Evolutionary conservation across 352 stramenopile species (phyloP).

Genomic region (Phytophthora melonis): DNA sequence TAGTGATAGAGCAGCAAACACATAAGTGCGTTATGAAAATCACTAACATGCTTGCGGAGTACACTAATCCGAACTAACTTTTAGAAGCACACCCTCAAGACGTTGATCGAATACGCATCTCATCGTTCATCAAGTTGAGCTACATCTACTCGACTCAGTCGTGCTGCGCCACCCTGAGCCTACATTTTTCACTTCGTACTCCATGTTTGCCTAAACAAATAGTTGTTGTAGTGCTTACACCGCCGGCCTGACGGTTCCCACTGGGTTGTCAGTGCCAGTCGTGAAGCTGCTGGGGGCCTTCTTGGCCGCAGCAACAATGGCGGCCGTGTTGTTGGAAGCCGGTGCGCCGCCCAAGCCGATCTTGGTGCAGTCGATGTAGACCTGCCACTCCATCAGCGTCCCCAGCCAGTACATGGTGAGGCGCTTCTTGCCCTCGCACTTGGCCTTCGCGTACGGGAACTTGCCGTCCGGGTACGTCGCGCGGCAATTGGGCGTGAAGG

Average conservation of each 20-base stretch:
- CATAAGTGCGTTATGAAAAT: too few species aligned
- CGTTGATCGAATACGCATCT: too few species aligned
- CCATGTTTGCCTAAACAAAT: too few species aligned
- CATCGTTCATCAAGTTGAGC: too few species aligned
- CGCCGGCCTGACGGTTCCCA: not conserved
- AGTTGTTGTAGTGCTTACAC: not conserved
- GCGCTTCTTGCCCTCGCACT: constrained; percentile 41
- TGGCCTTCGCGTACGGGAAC: constrained; percentile 43
- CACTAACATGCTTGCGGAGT: too few species aligned
- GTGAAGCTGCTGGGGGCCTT: not conserved
- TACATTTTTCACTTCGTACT: too few species aligned
- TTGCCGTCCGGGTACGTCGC: constrained; percentile 35
- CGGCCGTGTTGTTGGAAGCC: constrained; percentile 3
- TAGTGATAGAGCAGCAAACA: too few species aligned
- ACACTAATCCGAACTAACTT: too few species aligned
- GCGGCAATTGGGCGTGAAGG: constrained; percentile 49
- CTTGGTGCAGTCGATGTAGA: constrained; percentile 34
- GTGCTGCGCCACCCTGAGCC: too few species aligned
- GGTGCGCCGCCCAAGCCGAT: constrained; percentile 23
- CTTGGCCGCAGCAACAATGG: not conserved
- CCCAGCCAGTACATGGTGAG: constrained; percentile 53
- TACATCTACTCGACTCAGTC: too few species aligned
- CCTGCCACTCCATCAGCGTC: constrained; percentile 35
- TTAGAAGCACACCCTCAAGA: too few species aligned
- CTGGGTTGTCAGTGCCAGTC: not conserved